Percentiles rank a stretch among this genome's conserved stretches.
phyloP scores from a whole-genome alignment of 805 yeast genomes.

The Starmera quercuum region DNA sequence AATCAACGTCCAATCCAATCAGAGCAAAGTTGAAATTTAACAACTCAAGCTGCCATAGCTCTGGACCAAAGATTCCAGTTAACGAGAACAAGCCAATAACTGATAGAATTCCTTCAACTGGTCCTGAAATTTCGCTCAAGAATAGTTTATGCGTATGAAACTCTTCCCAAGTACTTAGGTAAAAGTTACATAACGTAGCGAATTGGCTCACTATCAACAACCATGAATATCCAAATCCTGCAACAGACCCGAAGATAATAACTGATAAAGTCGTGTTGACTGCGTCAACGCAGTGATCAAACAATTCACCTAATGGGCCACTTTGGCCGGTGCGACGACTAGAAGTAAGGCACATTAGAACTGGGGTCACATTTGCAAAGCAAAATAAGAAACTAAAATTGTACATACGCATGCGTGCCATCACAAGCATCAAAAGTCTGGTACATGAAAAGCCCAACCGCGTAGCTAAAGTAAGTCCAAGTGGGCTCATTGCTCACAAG shows the following conservation, averaged over 20 bases:
- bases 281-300: conserved; percentile 81
- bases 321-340: conserved; percentile 84
- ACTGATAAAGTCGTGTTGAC: conserved; percentile 75
- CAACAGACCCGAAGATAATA: conserved; percentile 66
- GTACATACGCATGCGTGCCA: conserved; percentile 70
- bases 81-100: conserved; percentile 44
- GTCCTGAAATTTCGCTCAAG: conserved; percentile 79
- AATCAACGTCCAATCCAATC: conserved; percentile 6
- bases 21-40: conserved; percentile 23
- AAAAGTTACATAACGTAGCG: conserved; percentile 74
- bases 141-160: conserved; percentile 81
- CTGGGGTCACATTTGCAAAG: not conserved
- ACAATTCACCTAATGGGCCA: conserved; percentile 90
- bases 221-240: conserved; percentile 68
- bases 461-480: conserved; percentile 74
- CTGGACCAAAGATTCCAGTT: conserved; percentile 68
- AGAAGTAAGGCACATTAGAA: too few species aligned
- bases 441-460: conserved; percentile 77
- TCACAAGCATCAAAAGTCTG: conserved; percentile 97
- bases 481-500: conserved; percentile 53
- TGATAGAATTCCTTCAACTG: conserved; percentile 86
- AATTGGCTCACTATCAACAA: conserved; percentile 56
- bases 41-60: conserved; percentile 48
- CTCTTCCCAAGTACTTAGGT: conserved; percentile 92
- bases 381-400: not conserved